Conservation (phyloP, 306 rosid species). For the Dryas drummondii region DNA sequence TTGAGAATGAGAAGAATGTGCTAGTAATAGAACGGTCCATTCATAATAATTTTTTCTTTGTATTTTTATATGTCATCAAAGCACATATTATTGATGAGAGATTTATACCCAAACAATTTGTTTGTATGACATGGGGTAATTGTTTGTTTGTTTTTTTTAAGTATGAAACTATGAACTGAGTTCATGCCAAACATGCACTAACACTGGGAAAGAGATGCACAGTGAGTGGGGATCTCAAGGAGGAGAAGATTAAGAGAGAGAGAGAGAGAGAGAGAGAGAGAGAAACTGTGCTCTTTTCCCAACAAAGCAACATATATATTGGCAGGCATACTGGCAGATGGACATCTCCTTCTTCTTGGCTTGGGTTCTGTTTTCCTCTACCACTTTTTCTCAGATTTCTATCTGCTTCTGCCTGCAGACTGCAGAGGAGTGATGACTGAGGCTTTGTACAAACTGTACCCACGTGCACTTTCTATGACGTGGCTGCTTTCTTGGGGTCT, state of each 20-base stretch:
- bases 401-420: background rate
- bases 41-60: no score
- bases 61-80: no score
- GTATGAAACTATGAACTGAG: background rate
- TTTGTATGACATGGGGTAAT: no score
- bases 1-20: no score
- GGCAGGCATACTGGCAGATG: background rate
- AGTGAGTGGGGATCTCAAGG: slow-evolving; percentile 1
- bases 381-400: background rate
- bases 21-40: no score
- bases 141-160: background rate
- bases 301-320: slow-evolving; percentile 1
- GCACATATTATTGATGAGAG: no score
- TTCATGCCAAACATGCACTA: background rate
- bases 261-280: background rate
- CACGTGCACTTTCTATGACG: background rate
- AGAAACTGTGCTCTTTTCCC: slow-evolving; percentile 15
- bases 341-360: background rate
- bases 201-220: slow-evolving; percentile 7
- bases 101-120: no score
- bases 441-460: background rate
- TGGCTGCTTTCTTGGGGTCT: background rate
- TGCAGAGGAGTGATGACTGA: background rate
- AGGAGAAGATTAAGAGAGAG: background rate
- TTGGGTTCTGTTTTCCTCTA: background rate